A percentile compares a stretch with the other conserved stretches of the same genome.
phyloP scores from a whole-genome alignment of 169 alveolate genomes.

The Eimeria brunetti region DNA sequence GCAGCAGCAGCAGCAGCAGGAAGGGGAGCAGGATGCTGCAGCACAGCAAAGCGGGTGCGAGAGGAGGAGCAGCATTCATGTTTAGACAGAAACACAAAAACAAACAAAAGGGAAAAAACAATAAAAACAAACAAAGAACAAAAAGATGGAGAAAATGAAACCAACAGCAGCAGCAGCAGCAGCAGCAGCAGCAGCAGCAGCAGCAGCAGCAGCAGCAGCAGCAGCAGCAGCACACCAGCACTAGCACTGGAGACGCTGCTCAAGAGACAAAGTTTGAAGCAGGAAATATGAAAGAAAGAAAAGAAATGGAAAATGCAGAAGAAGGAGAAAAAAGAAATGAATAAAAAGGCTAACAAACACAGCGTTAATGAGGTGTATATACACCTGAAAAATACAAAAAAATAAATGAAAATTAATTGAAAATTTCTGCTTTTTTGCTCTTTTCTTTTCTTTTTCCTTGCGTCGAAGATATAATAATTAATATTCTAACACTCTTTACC shows the following conservation, averaged over 20 bases:
- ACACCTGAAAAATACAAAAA: not conserved
- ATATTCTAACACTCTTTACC: no score
- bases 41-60: not conserved
- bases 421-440: no score
- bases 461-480: no score
- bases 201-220: slow-evolving; percentile 6
- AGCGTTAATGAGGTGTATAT: not conserved
- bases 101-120: no score
- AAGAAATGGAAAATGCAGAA: not conserved
- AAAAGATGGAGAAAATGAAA: no score
- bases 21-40: not conserved
- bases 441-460: no score
- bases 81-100: no score
- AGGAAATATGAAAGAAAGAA: not conserved
- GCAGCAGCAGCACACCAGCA: slow-evolving; percentile 3
- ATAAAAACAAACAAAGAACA: no score
- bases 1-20: slow-evolving; percentile 1
- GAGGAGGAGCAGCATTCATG: not conserved
- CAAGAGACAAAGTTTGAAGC: not conserved
- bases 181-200: no score
- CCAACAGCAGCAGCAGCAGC: no score
- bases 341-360: no score
- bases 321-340: not conserved
- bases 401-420: not conserved
- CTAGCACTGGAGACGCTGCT: not conserved